Conservation (phyloP, 352 stramenopile species). For the Globisporangium parvum region DNA sequence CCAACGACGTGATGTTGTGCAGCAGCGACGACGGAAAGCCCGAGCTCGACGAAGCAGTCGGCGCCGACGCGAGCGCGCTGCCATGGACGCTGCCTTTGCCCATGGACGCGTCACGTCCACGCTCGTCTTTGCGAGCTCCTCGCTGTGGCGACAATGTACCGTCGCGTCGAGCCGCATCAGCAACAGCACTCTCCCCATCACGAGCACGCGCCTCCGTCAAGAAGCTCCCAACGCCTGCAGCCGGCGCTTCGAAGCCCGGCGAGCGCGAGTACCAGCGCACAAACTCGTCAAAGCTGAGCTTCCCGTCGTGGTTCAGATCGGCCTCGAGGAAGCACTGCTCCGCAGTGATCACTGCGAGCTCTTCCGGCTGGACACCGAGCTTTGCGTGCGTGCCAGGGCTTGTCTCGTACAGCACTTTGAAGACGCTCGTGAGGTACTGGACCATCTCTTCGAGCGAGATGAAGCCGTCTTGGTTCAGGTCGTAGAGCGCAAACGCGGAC, state of each 20-base stretch:
- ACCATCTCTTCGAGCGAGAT: conserved; percentile 88
- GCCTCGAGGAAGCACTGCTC: conserved; percentile 84
- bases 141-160: neutral
- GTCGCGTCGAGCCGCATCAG: neutral
- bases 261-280: conserved; percentile 77
- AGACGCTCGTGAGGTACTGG: conserved; percentile 79
- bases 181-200: neutral
- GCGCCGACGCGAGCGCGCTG: neutral
- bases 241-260: conserved; percentile 34
- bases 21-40: conserved; percentile 37
- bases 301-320: conserved; percentile 73
- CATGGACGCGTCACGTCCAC: too few relatives aligned
- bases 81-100: too few relatives aligned
- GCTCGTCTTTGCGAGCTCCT: neutral
- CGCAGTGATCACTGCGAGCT: conserved; percentile 72
- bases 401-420: conserved; percentile 84
- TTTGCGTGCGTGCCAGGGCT: conserved; percentile 50
- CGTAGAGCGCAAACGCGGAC: conserved; percentile 82
- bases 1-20: conserved; percentile 27
- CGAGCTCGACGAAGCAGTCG: conserved; percentile 3
- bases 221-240: conserved; percentile 25
- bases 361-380: conserved; percentile 56
- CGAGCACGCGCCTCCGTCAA: conserved; percentile 9
- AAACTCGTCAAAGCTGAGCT: conserved; percentile 85
- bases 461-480: conserved; percentile 81